Percentiles rank a stretch among this genome's conserved stretches.
Conservation (phyloP, 2,329 filamentous ascomycete genomes). For the Macrophomina phaseolina region DNA sequence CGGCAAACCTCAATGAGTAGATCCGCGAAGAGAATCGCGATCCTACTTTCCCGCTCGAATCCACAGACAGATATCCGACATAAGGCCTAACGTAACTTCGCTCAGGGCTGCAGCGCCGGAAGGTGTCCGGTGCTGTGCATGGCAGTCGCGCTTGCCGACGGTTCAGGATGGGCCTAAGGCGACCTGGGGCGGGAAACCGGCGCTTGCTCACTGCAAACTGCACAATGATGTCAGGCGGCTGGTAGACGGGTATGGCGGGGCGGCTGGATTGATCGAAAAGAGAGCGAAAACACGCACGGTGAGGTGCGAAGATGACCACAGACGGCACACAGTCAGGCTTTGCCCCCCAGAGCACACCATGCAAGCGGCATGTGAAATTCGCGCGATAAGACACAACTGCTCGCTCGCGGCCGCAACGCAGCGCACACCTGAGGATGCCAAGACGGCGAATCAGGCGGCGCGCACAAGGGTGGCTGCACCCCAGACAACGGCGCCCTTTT, state of each 20-base stretch:
- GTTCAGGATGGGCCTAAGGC: constrained; percentile 20
- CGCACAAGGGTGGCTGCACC: constrained; percentile 19
- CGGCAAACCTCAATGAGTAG: neutral
- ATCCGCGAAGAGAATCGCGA: constrained; percentile 18
- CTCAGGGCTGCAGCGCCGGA: constrained; percentile 3
- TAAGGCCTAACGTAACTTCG: constrained; percentile 23
- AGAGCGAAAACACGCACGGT: constrained; percentile 10
- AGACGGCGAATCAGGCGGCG: constrained; percentile 12
- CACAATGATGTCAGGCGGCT: constrained; percentile 24
- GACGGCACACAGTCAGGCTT: constrained; percentile 2
- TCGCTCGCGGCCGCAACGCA: constrained; percentile 7
- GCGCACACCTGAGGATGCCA: constrained; percentile 1
- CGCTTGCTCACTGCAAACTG: constrained; percentile 18
- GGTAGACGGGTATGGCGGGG: constrained; percentile 8
- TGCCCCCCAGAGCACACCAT: neutral
- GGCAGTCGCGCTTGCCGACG: constrained; percentile 25
- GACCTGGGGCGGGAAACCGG: constrained; percentile 20
- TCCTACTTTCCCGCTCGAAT: constrained; percentile 3
- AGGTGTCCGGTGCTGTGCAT: constrained; percentile 14
- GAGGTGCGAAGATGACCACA: constrained; percentile 23
- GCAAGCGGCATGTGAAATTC: constrained; percentile 13
- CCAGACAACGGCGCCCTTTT: constrained; percentile 14
- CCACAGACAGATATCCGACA: constrained; percentile 20
- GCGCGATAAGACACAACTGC: constrained; percentile 1
- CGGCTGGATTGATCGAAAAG: constrained; percentile 13